These are phyloP conservation scores for Teratosphaeria epicoccoides DNA, from an alignment of 2,329 filamentous ascomycete genomes.

Conservation along the genomic window DNA sequence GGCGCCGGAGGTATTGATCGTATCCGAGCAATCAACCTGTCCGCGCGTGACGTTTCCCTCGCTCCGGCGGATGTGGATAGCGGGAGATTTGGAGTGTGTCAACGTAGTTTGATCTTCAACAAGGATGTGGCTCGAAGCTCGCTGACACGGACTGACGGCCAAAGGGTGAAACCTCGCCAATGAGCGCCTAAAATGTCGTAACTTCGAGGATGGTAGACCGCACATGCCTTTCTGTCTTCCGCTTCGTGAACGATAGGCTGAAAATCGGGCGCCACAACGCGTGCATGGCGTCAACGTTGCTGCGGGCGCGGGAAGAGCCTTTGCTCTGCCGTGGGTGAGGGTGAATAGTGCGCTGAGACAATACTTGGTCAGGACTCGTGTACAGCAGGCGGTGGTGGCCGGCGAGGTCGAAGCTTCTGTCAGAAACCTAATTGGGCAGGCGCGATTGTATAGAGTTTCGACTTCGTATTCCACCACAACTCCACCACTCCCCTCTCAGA, in stretches of 20 bases:
- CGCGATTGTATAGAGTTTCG: background rate
- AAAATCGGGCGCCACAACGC: background rate
- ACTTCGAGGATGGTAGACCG: background rate
- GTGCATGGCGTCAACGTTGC: slow-evolving; percentile 1
- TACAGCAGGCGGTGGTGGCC: too few species aligned
- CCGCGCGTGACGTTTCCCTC: background rate
- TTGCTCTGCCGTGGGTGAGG: background rate
- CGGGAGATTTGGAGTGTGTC: slow-evolving; percentile 3
- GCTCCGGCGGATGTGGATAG: background rate
- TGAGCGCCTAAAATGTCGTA: background rate
- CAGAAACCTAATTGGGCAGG: background rate
- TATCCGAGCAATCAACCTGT: background rate
- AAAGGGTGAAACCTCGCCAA: background rate
- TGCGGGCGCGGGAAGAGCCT: background rate
- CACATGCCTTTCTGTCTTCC: background rate
- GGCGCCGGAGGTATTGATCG: background rate
- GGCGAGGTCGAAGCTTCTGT: background rate
- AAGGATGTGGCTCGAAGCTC: background rate
- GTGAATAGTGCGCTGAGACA: too few species aligned
- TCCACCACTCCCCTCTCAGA: too few species aligned
- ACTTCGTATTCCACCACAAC: background rate
- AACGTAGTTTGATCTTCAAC: slow-evolving; percentile 2
- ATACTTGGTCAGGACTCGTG: too few species aligned
- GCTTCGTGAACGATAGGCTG: background rate
- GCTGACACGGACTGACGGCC: too few species aligned